Evolutionary conservation across 306 rosid genomes (phyloP).

Genomic region (Arachis stenosperma): DNA sequence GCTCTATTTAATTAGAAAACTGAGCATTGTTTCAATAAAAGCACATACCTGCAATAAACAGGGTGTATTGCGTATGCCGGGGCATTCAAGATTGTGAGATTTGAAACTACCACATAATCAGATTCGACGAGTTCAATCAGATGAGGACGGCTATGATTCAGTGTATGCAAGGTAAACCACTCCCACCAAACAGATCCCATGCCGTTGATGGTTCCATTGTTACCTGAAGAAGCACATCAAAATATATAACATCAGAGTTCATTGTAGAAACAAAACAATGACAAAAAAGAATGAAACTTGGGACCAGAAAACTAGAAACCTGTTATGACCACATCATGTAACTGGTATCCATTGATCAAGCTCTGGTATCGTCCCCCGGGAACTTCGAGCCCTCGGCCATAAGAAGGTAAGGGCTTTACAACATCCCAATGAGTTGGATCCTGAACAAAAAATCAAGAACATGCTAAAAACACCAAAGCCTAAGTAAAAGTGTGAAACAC

Average conservation of each 20-base stretch:
- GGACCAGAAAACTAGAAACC: conserved; percentile 48
- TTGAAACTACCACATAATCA: conserved; percentile 76
- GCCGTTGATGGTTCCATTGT: conserved; percentile 90
- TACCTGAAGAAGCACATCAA: conserved; percentile 55
- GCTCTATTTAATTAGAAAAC: not conserved
- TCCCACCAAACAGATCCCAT: conserved; percentile 98
- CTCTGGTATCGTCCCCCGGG: conserved; percentile 86
- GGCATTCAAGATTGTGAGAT: conserved; percentile 86
- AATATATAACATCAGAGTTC: conserved; percentile 29
- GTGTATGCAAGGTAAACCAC: conserved; percentile 64
- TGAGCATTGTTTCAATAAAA: conserved; percentile 24
- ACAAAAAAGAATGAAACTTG: not conserved
- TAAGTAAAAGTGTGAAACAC: conserved; percentile 2
- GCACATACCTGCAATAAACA: conserved; percentile 85
- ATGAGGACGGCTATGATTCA: conserved; percentile 94
- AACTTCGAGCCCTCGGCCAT: conserved; percentile 87
- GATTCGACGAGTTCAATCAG: conserved; percentile 77
- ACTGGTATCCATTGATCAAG: conserved; percentile 81
- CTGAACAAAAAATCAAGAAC: conserved; percentile 49
- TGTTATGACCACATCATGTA: conserved; percentile 88
- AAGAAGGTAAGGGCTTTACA: conserved; percentile 87
- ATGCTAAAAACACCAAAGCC: conserved; percentile 21
- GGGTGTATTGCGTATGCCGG: conserved; percentile 93
- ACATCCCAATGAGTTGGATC: conserved; percentile 81
- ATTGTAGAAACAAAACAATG: conserved; percentile 25